Base-by-base conservation (phyloP, 805 yeast species). In the Kluyveromyces siamensis region DNA sequence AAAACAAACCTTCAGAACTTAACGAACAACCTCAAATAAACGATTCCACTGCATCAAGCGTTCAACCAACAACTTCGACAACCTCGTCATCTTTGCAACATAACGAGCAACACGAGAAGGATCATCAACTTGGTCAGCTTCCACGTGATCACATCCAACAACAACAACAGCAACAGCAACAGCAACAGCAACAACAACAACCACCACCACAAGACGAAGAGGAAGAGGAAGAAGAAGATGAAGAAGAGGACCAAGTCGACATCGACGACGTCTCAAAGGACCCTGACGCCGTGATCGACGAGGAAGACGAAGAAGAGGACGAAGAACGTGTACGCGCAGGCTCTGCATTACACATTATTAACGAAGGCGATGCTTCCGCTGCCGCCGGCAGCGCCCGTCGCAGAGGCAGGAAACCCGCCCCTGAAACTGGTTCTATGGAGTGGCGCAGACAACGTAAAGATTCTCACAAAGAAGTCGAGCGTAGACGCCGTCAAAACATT, bases 401-500 rank as follows among this genome's bases (percentile, higher is more conserved):
- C 35, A 53, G 67, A 37, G 65, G 64, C 7, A 60, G 67, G 30
- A 63, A 57, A 49, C 54, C 61, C 2, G 55, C 60, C n/a, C 55
- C 62, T 2, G 53, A 53, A 7, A 51, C 65, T 13, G 65, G 65
- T 19, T 55, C 66, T 7, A 63, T 60, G 8, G 63, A 59, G 47
- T 60, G 66, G 66, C 57, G 58, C 46, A 58, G 60, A 49, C 80
- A 81, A 63, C 81, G 96, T 59, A 83, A 85, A 60, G 87, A 87
- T 58, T 90, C 88, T 67, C 99, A 93, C 72, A 90, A 89, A 68
- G 96, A 90, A 68, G 97, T 90, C 19, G 97, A 90, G 70, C 77
- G 96, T 62, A 80, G 96, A 58, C 79, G 97, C 67, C 79, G 97
- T 61, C 96, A 89, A 63, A 79, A 82, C 43, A 90, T 90, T 62